Conservation (phyloP, 2,329 filamentous ascomycete genomes). For the Alternaria atra region DNA sequence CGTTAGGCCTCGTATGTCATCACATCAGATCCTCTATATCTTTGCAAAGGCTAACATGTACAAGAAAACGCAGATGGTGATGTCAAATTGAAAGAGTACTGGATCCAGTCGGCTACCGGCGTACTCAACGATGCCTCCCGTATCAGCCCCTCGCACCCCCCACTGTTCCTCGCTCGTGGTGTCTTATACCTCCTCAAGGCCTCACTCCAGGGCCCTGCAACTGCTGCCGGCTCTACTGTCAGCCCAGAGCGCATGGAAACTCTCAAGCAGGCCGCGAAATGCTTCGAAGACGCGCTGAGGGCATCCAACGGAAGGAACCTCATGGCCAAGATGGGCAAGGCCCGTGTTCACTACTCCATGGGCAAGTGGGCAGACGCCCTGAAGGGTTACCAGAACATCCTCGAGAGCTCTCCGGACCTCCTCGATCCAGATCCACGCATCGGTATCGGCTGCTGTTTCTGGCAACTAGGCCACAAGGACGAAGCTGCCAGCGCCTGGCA, state of each 20-base stretch:
- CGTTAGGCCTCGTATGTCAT: slow-evolving; percentile 62
- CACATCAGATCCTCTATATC: neutral
- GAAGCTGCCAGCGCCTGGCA: slow-evolving; percentile 93
- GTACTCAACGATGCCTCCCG: slow-evolving; percentile 95
- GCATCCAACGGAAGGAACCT: slow-evolving; percentile 88
- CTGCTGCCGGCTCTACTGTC: slow-evolving; percentile 71
- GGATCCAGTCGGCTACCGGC: slow-evolving; percentile 87
- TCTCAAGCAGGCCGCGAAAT: slow-evolving; percentile 84
- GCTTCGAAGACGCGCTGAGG: slow-evolving; percentile 91
- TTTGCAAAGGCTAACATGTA: neutral
- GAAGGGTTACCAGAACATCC: slow-evolving; percentile 83
- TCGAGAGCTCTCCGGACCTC: slow-evolving; percentile 85
- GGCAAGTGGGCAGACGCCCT: slow-evolving; percentile 86
- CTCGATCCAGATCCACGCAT: slow-evolving; percentile 94
- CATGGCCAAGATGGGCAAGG: slow-evolving; percentile 89
- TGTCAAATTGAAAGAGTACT: slow-evolving; percentile 90
- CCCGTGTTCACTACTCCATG: slow-evolving; percentile 84
- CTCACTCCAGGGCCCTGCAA: slow-evolving; percentile 80
- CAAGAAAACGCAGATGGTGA: slow-evolving; percentile 66
- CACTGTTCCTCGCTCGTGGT: slow-evolving; percentile 88
- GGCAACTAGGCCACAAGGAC: slow-evolving; percentile 94
- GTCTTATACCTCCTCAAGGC: slow-evolving; percentile 88
- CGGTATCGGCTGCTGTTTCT: slow-evolving; percentile 95
- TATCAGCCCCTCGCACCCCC: slow-evolving; percentile 90
- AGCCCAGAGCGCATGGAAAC: slow-evolving; percentile 77